Evolutionary conservation across 148 eudicot genomes (phyloP), one percentile per base, ranked within the genome.

Genomic region (Pouteria glomerata): DNA sequence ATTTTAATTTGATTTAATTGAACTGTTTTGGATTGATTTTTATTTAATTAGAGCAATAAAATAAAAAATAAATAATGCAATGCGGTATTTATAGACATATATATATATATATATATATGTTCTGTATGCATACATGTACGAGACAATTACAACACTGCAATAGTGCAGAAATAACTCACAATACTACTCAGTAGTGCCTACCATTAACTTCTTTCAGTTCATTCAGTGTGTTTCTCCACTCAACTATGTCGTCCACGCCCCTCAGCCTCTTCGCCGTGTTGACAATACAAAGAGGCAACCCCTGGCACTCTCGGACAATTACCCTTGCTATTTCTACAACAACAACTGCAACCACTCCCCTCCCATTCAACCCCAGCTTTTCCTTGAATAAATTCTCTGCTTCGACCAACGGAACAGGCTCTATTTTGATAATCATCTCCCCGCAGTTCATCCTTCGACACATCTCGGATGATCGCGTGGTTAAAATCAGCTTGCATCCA

Each of bases 371-470:
- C 61, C 26, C 24, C 33, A 79, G 44, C n/a, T 57, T 69, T 52
- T 63, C 71, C 61, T 62, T 57, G 62, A 79, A 79, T 23, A 79
- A 42, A 12, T 1, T 65, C 52, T 79, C 72, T 7, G 71, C 66
- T 31, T 79, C 82, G 18, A 63, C 74, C 10, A 15, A 13, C 16
- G 70, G 66, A 15, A 79, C 29, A 23, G 56, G 23, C 39, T 64
- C 72, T 37, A 79, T 30, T 19, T 53, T 37, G n/a, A 64, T 65
- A 13, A n/a, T n/a, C n/a, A 50, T 74, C 37, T 14, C 41, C 24
- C 70, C 59, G 53, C 74, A 78, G 3, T 33, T 10, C 81, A 78
- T 78, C 35, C 35, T 70, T 70, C 70, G 39, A 67, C 81, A 78
- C 15, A 78, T 74, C 37, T 57, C 52, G 3, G 2, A 6, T 13